Base-by-base conservation (phyloP, 176 grass and related monocot species). In the Phoenix dactylifera region DNA sequence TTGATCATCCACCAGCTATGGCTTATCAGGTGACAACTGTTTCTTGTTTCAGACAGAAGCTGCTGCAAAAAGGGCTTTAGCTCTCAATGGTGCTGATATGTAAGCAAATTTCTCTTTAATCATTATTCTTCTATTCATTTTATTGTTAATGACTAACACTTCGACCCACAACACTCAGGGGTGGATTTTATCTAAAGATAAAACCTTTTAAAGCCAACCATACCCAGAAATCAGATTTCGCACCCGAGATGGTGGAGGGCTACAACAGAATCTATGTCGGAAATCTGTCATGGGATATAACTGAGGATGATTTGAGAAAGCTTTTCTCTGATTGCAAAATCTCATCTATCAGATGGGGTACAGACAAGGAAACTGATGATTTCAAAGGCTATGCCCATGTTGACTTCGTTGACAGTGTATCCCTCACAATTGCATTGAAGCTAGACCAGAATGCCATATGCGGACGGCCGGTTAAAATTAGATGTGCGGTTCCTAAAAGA, bases 51-150 rank as follows among this genome's bases (percentile, higher is more conserved):
- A 97, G 92, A 97, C 92, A 56, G 78, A 85, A 1, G 72, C 72
- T 18, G 92, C 87, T 0, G 72, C 92, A 65, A 78, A 82, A 68
- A 83, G 86, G 72, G 92, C 87, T 68, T 79, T 97, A 71, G 77
- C 71, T 85, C 81, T 96, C 50, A 83, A 96, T 80, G 83, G 87
- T 77, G 87, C 92, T 83, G 92, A 96, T 57, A 96, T 96, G 92
- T 96, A 70, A 90, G 80, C 24, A 28, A n/a, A 18, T 39, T 5
- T 48, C 25, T 9, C 55, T 67, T 55, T 50, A 14, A 58, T 16
- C 60, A 17, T n/a, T 58, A 57, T 15, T 51, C 29, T 52, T 64
- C 26, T 64, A 1, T 54, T 50, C 9, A 12, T 2, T 44, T 44
- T 44, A 44, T 44, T 12, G 35, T 44, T 9, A 14, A 44, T 44